phyloP scores from a whole-genome alignment of 2,329 filamentous ascomycete genomes.

The Nectriaceae sp. region DNA sequence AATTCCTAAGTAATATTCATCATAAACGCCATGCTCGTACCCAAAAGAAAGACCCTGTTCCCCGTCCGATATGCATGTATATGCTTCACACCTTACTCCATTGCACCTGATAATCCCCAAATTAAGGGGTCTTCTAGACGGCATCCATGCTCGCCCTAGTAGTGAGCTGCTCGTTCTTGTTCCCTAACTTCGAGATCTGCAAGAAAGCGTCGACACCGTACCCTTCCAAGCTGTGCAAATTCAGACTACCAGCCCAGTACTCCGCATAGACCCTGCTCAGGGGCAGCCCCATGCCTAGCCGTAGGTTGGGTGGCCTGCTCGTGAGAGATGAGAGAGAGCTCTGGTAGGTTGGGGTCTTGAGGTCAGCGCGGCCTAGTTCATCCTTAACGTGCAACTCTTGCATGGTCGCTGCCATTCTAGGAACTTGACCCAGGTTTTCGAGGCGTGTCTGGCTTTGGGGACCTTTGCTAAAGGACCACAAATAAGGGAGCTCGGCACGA shows the following conservation, averaged over 20 bases:
- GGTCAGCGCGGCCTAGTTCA: slow-evolving; percentile 41
- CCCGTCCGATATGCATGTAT: slow-evolving; percentile 3
- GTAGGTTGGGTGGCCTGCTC: slow-evolving; percentile 79
- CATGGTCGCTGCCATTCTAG: slow-evolving; percentile 89
- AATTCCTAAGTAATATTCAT: not conserved
- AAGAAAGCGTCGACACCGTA: slow-evolving; percentile 96
- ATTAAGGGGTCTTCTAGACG: slow-evolving; percentile 46
- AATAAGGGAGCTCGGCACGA: slow-evolving; percentile 78
- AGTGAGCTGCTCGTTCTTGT: slow-evolving; percentile 94
- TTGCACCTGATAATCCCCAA: not conserved
- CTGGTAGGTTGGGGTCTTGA: slow-evolving; percentile 43
- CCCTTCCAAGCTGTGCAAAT: slow-evolving; percentile 89
- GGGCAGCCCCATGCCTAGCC: slow-evolving; percentile 89
- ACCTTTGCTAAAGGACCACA: slow-evolving; percentile 97
- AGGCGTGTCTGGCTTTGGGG: slow-evolving; percentile 76
- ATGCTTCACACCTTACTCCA: not conserved
- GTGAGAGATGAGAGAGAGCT: slow-evolving; percentile 79
- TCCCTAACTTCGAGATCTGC: slow-evolving; percentile 93
- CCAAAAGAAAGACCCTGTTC: slow-evolving; percentile 5
- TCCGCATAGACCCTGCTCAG: slow-evolving; percentile 95
- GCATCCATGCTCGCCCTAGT: slow-evolving; percentile 78
- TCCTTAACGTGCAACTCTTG: slow-evolving; percentile 71
- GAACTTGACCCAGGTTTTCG: slow-evolving; percentile 84
- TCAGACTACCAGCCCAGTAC: slow-evolving; percentile 93
- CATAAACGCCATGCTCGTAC: slow-evolving; percentile 28